Evolutionary conservation across 139 green algal genomes (phyloP), one percentile per base, ranked within the genome.

Genomic region (Diplosphaera chodatii): DNA sequence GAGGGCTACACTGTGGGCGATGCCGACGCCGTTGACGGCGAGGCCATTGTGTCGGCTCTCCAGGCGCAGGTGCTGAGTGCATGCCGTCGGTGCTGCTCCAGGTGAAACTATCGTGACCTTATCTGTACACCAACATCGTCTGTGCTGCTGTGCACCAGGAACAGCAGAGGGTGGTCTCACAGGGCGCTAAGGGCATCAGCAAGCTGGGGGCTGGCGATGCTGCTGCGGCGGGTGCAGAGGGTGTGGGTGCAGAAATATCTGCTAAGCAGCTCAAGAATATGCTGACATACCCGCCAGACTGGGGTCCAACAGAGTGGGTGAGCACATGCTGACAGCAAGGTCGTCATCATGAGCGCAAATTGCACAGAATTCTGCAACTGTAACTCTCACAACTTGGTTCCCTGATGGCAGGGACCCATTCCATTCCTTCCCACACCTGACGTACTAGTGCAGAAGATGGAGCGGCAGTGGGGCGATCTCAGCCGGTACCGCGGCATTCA

Each of bases 391-490:
- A n/a, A n/a, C n/a, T n/a, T n/a, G n/a, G n/a, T n/a, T n/a, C n/a
- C n/a, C n/a, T n/a, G n/a, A n/a, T n/a, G n/a, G 37, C 48, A 41
- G 70, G 91, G 91, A 0, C 93, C 93, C 20, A 90, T 97, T 64
- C 91, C 91, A 29, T 96, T 89, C 80, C 81, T 98, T 29, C 93
- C 93, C 0, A 75, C 88, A 23, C 69, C 72, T 27, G 87, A 97
- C 72, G 71, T 93, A 22, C 85, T 98, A 31, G 83, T 95, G 29
- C 32, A 69, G 32, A 74, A 80, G 30, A 91, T 99, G 88, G 92
- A 99, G 85, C 55, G 41, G 32, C 86, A 93, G 74, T 99, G 95
- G 94, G 90, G 91, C 16, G 76, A 91, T n/a, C 80, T 98, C 71
- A 59, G 73, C 25, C 70, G 34, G 4, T 96, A 97, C 79, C 74